Evolutionary conservation across 1,284 basidiomycete genomes (phyloP), one percentile per base, ranked within the genome.

Genomic region (Pholiota adiposa): DNA sequence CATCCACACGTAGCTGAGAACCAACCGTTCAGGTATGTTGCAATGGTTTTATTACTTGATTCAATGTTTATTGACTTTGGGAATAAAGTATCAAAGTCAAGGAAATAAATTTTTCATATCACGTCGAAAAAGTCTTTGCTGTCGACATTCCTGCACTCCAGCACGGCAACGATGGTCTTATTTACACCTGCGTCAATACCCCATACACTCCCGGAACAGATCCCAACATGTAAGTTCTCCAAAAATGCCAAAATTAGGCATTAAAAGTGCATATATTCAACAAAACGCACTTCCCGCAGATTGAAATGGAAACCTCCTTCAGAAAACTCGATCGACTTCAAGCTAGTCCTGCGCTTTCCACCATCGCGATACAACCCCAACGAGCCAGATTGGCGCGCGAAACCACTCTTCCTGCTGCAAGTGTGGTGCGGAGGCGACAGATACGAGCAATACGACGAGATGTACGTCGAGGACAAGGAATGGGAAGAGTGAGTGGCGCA

Each of bases 241-340:
- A 3, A 27, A 25, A 27, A 4, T 27, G 14, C 11, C 31, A 43
- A 25, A 18, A 56, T 57, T 51, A 61, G 51, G 21, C 56, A 55
- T 49, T n/a, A 56, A 56, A n/a, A 57, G 52, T 43, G 41, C 51
- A 18, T 52, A 51, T 62, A 36, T 25, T 64, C 21, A 51, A 51
- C 53, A 36, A 9, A 16, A n/a, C n/a, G n/a, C n/a, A n/a, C n/a
- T 41, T 18, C 54, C 23, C 19, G 41, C 71, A 97, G 95, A 65
- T 76, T 98, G 67, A 99, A 99, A 74, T 99, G 97, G 97, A 99
- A 99, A 75, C 96, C 97, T 1, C 96, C 97, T 2, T 93, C 91
- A 2, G 97, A 99, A 71, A 99, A 99, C 74, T 96, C 95, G 3
- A 92, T 99, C 70, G 97, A 99, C 75, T 99, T 99, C 80, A 94